Evolutionary conservation across 352 stramenopile species (phyloP), one percentile per base, ranked within the genome.

Genomic region (Globisporangium viniferum): DNA sequence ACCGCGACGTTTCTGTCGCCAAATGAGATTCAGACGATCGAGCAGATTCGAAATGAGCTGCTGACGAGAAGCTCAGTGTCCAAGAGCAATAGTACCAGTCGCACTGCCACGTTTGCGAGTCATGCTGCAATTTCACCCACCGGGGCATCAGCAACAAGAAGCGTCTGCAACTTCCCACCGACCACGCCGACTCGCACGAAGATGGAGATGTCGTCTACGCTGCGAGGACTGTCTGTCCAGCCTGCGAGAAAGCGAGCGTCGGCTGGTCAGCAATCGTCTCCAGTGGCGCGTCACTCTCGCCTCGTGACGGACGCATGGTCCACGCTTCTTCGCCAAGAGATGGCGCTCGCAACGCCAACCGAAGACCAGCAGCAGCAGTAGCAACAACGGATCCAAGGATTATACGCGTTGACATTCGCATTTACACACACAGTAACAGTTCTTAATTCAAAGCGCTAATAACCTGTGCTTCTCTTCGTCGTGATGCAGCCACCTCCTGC

Each of bases 1-100:
- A 33, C 27, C 4, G 36, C 51, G 9, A 55, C 59, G 20, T n/a
- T 74, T 33, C 55, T 76, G 51, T 86, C 80, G 9, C 74, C 78
- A 0, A 80, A 73, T 41, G 81, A 74, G 4, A 69, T 82, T 46
- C 64, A 82, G 62, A 67, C 81, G 29, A 68, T 88, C 48, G 76
- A 84, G 53, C 73, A 82, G 20, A 83, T 86, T 44, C 70, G 73
- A 14, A 69, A 76, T 35, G 76, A 86, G 24, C 71, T 88, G 27
- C 49, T 88, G 1, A 55, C 65, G 20, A 64, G 71, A 15, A 70
- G 72, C 48, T 73, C 66, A 33, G 12, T 49, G 35, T 63, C 67
- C 36, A 78, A 68, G 61, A 63, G 36, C 12, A 73, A 46, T 41
- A 59, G 39, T n/a, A 49, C 41, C 8, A 71, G 59, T 68, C 69